Evolutionary conservation across 179 eudicot genomes (phyloP).

Genomic region (Corrigiola litoralis): DNA sequence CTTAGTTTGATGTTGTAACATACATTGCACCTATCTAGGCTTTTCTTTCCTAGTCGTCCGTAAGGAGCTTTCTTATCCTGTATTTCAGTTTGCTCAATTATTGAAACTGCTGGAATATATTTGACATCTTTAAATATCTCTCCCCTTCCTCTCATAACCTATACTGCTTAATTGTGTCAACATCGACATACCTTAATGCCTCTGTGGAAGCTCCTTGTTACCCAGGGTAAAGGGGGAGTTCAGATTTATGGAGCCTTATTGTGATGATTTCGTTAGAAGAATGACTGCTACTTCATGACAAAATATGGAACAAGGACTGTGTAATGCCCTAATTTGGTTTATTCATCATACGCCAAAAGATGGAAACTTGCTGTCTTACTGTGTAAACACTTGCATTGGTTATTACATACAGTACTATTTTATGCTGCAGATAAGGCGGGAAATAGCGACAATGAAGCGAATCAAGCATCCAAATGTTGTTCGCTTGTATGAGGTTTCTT

Average conservation of each 20-base stretch:
- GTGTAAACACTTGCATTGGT: not conserved
- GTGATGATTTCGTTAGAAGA: too few relatives aligned
- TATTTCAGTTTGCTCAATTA: too few relatives aligned
- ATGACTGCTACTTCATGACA: too few relatives aligned
- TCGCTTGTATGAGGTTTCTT: slow-evolving; percentile 68
- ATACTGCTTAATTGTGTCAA: too few relatives aligned
- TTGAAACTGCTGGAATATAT: too few relatives aligned
- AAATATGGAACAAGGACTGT: too few relatives aligned
- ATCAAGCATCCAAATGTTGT: slow-evolving; percentile 90
- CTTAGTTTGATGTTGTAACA: too few relatives aligned
- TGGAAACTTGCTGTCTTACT: not conserved
- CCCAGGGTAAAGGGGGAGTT: too few relatives aligned
- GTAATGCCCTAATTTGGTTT: not conserved
- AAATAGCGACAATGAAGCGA: slow-evolving; percentile 92
- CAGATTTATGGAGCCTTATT: too few relatives aligned
- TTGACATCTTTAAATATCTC: not conserved
- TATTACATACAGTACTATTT: not conserved
- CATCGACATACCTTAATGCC: not conserved
- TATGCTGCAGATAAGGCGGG: slow-evolving; percentile 64
- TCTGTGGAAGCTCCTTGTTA: not conserved
- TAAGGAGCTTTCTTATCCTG: too few relatives aligned
- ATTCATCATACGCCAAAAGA: not conserved
- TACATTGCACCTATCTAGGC: too few relatives aligned
- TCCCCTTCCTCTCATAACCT: not conserved
- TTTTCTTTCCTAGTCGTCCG: too few relatives aligned